Percentiles rank a stretch among this genome's conserved stretches.
phyloP scores from a whole-genome alignment of 495 filamentous ascomycete genomes.

The Penicillium lividum region DNA sequence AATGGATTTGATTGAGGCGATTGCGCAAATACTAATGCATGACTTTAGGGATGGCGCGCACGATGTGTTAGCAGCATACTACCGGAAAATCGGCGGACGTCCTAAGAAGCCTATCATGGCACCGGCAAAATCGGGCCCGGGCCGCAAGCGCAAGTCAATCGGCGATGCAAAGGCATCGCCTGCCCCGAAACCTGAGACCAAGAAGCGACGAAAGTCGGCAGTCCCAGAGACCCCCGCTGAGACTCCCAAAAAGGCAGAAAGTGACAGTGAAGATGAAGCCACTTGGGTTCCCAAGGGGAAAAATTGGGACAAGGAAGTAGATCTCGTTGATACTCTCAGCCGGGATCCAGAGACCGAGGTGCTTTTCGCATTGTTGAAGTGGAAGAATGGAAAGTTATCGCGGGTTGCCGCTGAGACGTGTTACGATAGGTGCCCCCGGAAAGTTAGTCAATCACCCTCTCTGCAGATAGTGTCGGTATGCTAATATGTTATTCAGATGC shows the following conservation, averaged over 20 bases:
- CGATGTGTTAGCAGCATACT: slow-evolving; percentile 59
- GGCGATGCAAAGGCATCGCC: slow-evolving; percentile 32
- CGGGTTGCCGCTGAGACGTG: slow-evolving; percentile 39
- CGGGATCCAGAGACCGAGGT: slow-evolving; percentile 41
- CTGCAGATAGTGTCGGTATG: neutral
- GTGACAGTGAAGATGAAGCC: slow-evolving; percentile 18
- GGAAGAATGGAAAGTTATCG: slow-evolving; percentile 52
- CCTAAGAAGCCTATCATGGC: slow-evolving; percentile 37
- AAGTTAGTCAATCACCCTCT: slow-evolving; percentile 23
- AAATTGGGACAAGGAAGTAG: slow-evolving; percentile 59
- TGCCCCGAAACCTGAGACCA: slow-evolving; percentile 26
- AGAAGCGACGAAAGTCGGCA: slow-evolving; percentile 25
- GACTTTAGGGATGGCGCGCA: slow-evolving; percentile 47
- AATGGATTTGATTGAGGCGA: too few species aligned
- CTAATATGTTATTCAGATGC: slow-evolving; percentile 40
- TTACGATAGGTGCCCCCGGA: slow-evolving; percentile 44
- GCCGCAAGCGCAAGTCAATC: slow-evolving; percentile 43
- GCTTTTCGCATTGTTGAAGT: slow-evolving; percentile 55
- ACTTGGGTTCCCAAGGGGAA: slow-evolving; percentile 53
- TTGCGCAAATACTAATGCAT: neutral
- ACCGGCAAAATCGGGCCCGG: slow-evolving; percentile 17
- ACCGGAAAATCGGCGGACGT: slow-evolving; percentile 55
- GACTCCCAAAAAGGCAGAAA: slow-evolving; percentile 20
- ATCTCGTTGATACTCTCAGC: slow-evolving; percentile 57
- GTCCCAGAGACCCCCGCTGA: slow-evolving; percentile 12